Evolutionary conservation across 2,329 filamentous ascomycete species (phyloP), one percentile per base, ranked within the genome.

Genomic region (Trichoderma koningii): DNA sequence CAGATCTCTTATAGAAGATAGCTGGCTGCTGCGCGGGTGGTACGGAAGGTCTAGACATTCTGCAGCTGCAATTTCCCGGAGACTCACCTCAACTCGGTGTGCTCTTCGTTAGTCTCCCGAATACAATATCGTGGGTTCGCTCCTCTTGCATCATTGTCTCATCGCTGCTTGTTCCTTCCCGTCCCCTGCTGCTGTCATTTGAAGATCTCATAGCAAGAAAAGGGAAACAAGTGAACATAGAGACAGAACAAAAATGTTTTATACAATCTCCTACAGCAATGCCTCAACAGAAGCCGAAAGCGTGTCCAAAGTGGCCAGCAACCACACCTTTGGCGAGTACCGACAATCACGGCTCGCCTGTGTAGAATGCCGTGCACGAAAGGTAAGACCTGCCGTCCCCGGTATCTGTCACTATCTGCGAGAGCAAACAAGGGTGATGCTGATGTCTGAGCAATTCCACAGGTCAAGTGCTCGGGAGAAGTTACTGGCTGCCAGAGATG

Each of bases 391-490:
- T 14, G 23, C 47, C 17, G 19, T 53, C 14, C 34, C 34, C 10
- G 3, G 5, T 4, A 14, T 38, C 34, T 38, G 12, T 12, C 34
- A 38, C 3, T 14, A 41, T 50, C 34, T 5, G 12, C 19, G 53
- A 5, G 9, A 38, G 14, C 14, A 7, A 19, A 15, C 2, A 9
- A 19, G 10, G 3, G 23, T 14, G 19, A 21, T 23, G 26, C 41
- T 62, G 17, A 62, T 34, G 28, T 50, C 9, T 23, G 7, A 14
- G 12, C 7, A 7, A 15, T 55, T 4, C 10, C 4, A 38, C 21
- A 62, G 59, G 59, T 62, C 50, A 62, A 62, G 26, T 62, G 59
- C 42, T 52, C 59, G 3, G 48, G 59, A 47, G 59, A 62, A 55
- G 34, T 15, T 26, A 55, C 59, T 26, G 59, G 59, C 7, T 62